Conservation (phyloP, 768 basidiomycete genomes). For the Dacryopinax spathularia region DNA sequence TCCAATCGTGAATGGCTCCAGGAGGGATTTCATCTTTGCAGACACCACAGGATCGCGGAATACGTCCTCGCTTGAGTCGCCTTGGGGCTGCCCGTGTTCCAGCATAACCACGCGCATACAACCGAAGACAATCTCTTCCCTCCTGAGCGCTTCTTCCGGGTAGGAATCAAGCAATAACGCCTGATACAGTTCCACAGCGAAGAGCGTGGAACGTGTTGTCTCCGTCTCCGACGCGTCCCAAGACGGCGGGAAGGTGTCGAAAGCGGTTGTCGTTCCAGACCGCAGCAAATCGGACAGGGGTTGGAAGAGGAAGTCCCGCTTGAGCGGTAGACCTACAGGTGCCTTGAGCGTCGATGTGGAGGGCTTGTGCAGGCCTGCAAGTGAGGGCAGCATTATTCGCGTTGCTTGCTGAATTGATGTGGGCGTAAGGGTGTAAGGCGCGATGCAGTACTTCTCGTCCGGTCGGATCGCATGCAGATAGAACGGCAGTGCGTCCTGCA, state of each 20-base stretch:
- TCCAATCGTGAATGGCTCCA: constrained; percentile 37
- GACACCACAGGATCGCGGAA: constrained; percentile 62
- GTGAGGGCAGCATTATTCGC: constrained; percentile 12
- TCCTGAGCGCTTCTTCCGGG: constrained; percentile 25
- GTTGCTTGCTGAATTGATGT: constrained; percentile 33
- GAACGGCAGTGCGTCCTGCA: constrained; percentile 46
- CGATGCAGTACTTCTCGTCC: constrained; percentile 30
- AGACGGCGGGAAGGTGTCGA: constrained; percentile 46
- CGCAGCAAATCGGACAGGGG: constrained; percentile 68
- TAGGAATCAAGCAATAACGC: constrained; percentile 33
- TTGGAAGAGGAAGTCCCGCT: constrained; percentile 50
- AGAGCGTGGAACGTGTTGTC: constrained; percentile 51
- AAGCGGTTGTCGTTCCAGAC: constrained; percentile 58
- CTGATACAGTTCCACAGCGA: constrained; percentile 41
- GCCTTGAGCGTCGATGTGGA: constrained; percentile 26
- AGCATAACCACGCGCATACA: constrained; percentile 96
- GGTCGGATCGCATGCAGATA: constrained; percentile 36
- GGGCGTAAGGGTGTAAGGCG: constrained; percentile 37
- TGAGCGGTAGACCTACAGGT: constrained; percentile 34
- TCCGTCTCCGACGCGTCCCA: constrained; percentile 77
- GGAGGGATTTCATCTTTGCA: constrained; percentile 41
- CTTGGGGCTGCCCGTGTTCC: constrained; percentile 58
- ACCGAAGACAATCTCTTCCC: constrained; percentile 50
- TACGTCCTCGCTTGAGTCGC: constrained; percentile 38
- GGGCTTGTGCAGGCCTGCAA: constrained; percentile 39